A percentile compares a stretch with the other conserved stretches of the same genome.
Conservation (phyloP, 2,329 filamentous ascomycete species). For the Claviceps citrina region DNA sequence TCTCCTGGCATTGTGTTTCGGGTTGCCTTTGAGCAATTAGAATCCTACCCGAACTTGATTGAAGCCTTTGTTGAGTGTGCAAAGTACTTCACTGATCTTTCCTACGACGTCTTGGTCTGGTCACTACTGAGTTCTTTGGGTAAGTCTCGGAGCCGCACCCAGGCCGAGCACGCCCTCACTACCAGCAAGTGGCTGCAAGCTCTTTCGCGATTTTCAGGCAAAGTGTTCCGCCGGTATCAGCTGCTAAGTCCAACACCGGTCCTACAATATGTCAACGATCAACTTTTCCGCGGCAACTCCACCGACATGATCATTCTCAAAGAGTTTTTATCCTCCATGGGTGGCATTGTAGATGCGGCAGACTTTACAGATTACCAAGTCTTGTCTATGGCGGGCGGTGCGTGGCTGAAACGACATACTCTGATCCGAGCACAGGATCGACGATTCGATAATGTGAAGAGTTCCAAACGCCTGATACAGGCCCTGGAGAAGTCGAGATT, state of each 20-base stretch:
- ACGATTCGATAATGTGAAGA: slow-evolving; percentile 58
- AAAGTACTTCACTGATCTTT: slow-evolving; percentile 81
- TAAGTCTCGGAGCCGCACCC: slow-evolving; percentile 46
- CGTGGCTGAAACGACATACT: slow-evolving; percentile 63
- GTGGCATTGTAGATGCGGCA: slow-evolving; percentile 72
- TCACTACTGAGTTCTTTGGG: slow-evolving; percentile 64
- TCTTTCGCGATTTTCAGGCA: slow-evolving; percentile 77
- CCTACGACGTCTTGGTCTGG: slow-evolving; percentile 89
- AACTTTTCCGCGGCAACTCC: slow-evolving; percentile 67
- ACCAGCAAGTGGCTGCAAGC: slow-evolving; percentile 88
- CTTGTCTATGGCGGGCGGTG: slow-evolving; percentile 69
- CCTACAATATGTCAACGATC: slow-evolving; percentile 75
- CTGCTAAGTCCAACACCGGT: slow-evolving; percentile 73
- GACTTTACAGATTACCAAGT: slow-evolving; percentile 84
- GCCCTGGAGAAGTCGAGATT: slow-evolving; percentile 64
- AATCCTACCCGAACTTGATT: slow-evolving; percentile 88
- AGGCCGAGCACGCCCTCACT: slow-evolving; percentile 48
- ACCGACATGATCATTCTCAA: slow-evolving; percentile 85
- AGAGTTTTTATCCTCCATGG: slow-evolving; percentile 84
- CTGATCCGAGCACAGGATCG: slow-evolving; percentile 68
- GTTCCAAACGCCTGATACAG: slow-evolving; percentile 65
- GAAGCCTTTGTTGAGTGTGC: slow-evolving; percentile 90
- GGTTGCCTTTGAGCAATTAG: slow-evolving; percentile 77
- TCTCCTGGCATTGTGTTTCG: slow-evolving; percentile 86
- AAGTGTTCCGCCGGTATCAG: slow-evolving; percentile 74